Percentiles rank a stretch among this genome's conserved stretches.
phyloP scores from a whole-genome alignment of 495 filamentous ascomycete genomes.

The Aspergillus conjunctus region DNA sequence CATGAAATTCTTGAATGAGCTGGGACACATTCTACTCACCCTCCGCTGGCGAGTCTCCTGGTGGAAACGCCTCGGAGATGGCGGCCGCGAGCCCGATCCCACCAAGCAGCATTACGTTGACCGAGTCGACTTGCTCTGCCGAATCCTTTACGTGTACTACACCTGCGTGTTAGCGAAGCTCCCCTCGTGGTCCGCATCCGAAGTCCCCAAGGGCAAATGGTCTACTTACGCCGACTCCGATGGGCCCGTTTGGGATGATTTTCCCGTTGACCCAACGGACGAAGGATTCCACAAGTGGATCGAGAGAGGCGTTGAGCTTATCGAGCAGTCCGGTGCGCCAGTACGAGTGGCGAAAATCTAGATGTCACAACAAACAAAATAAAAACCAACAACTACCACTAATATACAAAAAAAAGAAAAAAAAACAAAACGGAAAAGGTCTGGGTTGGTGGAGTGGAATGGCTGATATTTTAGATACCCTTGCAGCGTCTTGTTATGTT shows the following conservation, averaged over 20 bases:
- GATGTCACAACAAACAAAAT: not conserved
- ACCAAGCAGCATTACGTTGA: constrained; percentile 50
- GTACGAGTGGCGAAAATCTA: constrained; percentile 35
- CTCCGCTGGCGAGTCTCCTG: constrained; percentile 54
- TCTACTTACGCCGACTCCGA: constrained; percentile 50
- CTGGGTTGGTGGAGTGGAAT: constrained; percentile 24
- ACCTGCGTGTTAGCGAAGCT: constrained; percentile 51
- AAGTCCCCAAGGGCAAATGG: constrained; percentile 48
- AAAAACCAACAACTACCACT: constrained; percentile 6
- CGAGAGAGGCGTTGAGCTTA: constrained; percentile 42
- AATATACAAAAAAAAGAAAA: not conserved
- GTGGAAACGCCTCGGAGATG: constrained; percentile 52
- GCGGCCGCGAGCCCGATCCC: constrained; percentile 45
- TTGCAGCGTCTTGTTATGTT: constrained; percentile 27
- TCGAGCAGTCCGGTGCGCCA: constrained; percentile 49
- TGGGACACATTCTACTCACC: constrained; percentile 49
- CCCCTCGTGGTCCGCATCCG: constrained; percentile 44
- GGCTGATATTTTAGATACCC: constrained; percentile 43
- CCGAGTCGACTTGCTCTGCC: constrained; percentile 49
- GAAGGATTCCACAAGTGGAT: constrained; percentile 49
- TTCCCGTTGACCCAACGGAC: constrained; percentile 46
- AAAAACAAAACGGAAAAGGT: constrained; percentile 2
- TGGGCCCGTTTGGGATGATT: constrained; percentile 48
- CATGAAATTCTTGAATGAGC: constrained; percentile 46
- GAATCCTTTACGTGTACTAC: constrained; percentile 55